Evolutionary conservation across 371 early-diverging fungal species (phyloP), one percentile per base, ranked within the genome.

Genomic region (Rhizopus microsporus): DNA sequence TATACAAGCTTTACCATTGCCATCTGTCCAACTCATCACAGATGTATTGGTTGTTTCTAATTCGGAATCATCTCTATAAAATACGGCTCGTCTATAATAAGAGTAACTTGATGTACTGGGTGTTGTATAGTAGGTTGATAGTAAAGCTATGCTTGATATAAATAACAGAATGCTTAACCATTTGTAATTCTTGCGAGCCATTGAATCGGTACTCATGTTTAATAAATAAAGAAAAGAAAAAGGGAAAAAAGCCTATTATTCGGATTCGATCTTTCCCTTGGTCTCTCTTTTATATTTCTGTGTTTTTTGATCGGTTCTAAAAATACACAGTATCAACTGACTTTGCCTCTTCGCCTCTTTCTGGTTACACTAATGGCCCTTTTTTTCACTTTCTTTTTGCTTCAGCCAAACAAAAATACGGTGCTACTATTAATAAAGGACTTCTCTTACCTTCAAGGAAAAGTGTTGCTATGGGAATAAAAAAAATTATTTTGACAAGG

Each of bases 11-110:
- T 44, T 67, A 67, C 67, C 62, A 38, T 57, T 50, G 7, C 42
- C 56, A 33, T 67, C 62, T 35, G 62, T 55, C 67, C 67, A 67
- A 46, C 52, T 62, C n/a, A 67, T 67, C 56, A 37, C 37, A 54
- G 30, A 49, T 47, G 17, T 57, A 49, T 57, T 40, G 49, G 15
- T 35, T 51, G 17, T 53, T 48, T 55, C 37, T 38, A 57, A 17
- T 9, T 50, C 49, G 33, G 35, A 38, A 30, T 64, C 56, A 23
- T 64, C 54, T 38, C 47, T 51, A 46, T 47, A 57, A 16, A 67
- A 59, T 7, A 61, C 38, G 34, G 62, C 62, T 48, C 58, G 62
- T 55, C 62, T 62, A 37, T 55, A 59, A 16, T 64, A 44, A 8
- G 56, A 45, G 8, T 45, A 35, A 16, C 47, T 50, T 5, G 57